Base-by-base conservation (phyloP, 768 basidiomycete species). In the Kwoniella sp. region DNA sequence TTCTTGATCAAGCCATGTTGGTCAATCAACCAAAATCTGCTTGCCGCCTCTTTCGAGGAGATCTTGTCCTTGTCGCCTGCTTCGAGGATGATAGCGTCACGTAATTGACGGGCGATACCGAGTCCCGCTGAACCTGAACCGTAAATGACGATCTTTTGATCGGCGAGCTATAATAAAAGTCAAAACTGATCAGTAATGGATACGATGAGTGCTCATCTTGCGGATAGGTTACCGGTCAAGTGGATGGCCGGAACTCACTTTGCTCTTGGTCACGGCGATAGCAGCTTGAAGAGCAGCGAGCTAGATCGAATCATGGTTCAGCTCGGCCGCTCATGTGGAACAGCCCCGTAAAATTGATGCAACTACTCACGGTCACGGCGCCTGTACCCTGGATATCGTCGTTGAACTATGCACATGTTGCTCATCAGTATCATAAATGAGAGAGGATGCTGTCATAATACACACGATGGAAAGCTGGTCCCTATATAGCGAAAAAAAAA, bases 101-200 rank as follows among this genome's bases (percentile, higher is more conserved):
- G 85, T 26, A 94, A 78, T 70, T 92, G 90, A 26, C 82, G 82
- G 17, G 76, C 73, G 17, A 77, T 90, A 10, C 92, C 92, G 55
- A 90, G 82, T 0, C 92, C 91, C 0, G 91, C 91, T 0, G 74
- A 76, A 25, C 82, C 91, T 0, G 90, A 87, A 9, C 91, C 91
- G 74, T 88, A 90, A 58, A 92, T 83, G 64, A 92, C 81, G 73
- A 87, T 87, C 6, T 89, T 85, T 76, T 93, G 91, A 59, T 90
- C 88, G 5, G 85, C 81, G 37, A 94, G 82, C 70, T 85, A 83
- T 33, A 33, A 13, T 6, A 13, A n/a, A n/a, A n/a, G n/a, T n/a
- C n/a, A n/a, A n/a, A n/a, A n/a, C n/a, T n/a, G n/a, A n/a, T n/a
- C n/a, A n/a, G n/a, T n/a, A n/a, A n/a, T n/a, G n/a, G n/a, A n/a